Conservation (phyloP, 371 early-diverging fungal genomes). For the Furculomyces boomerangus region DNA sequence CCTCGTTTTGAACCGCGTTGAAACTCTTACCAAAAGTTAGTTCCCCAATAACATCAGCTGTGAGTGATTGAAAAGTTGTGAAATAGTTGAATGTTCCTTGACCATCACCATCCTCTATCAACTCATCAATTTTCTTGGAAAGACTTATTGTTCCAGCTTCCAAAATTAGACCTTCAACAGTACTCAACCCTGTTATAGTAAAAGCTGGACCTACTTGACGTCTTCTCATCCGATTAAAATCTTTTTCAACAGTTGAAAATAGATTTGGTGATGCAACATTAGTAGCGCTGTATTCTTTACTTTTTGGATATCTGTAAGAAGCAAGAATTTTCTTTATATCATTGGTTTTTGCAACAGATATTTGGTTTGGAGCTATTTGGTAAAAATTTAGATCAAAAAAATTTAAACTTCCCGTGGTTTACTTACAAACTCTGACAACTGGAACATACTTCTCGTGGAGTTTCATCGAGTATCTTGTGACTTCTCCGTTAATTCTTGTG, state of each 20-base stretch:
- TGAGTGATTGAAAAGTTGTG: constrained; percentile 7
- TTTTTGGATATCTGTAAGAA: constrained; percentile 15
- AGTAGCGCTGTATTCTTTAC: constrained; percentile 8
- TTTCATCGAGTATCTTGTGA: background rate
- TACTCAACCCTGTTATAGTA: background rate
- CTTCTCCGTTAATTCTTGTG: background rate
- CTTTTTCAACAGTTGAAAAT: constrained; percentile 12
- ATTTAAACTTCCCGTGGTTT: too few relatives aligned
- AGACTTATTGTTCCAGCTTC: background rate
- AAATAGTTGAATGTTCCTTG: constrained; percentile 10
- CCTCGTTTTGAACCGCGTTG: too few relatives aligned
- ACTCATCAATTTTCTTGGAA: background rate
- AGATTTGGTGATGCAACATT: constrained; percentile 2
- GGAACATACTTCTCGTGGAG: constrained; percentile 14
- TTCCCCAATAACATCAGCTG: constrained; percentile 14
- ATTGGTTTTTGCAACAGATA: constrained; percentile 8
- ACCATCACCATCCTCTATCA: background rate
- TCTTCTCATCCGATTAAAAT: constrained; percentile 9
- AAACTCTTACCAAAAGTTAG: constrained; percentile 17
- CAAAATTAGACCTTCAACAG: background rate
- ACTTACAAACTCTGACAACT: constrained; percentile 14
- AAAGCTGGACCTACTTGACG: constrained; percentile 4
- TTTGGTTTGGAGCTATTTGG: constrained; percentile 5
- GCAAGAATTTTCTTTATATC: constrained; percentile 13
- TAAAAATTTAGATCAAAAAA: background rate